Conservation (phyloP, 2,329 filamentous ascomycete species). For the Rutstroemia sp. region DNA sequence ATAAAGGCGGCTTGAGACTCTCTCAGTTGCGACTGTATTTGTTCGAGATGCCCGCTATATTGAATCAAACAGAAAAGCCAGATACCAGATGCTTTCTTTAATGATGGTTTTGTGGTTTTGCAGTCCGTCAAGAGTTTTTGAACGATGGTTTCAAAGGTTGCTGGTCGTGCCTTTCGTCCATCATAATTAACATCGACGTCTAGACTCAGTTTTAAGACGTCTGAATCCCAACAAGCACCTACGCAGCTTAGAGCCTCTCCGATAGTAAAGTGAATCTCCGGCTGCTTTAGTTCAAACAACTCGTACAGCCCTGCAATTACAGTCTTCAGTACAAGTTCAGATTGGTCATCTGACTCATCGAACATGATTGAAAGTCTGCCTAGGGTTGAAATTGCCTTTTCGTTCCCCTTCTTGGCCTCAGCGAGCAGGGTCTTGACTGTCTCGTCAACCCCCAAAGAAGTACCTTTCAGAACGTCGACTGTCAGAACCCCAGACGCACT, state of each 20-base stretch:
- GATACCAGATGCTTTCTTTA: constrained; percentile 88
- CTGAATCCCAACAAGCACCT: constrained; percentile 75
- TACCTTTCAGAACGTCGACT: constrained; percentile 16
- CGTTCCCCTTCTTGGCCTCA: constrained; percentile 72
- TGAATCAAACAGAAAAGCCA: constrained; percentile 92
- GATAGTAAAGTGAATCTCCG: constrained; percentile 83
- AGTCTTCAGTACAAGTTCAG: constrained; percentile 37
- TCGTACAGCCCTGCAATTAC: constrained; percentile 64
- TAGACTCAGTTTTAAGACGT: constrained; percentile 64
- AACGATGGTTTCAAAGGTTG: constrained; percentile 36
- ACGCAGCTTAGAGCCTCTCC: constrained; percentile 81
- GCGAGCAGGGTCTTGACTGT: constrained; percentile 56
- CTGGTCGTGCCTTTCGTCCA: constrained; percentile 34
- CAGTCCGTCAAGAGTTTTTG: constrained; percentile 71
- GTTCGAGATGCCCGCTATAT: constrained; percentile 71
- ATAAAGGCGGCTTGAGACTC: constrained; percentile 85
- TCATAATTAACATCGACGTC: constrained; percentile 58
- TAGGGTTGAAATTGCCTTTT: constrained; percentile 72
- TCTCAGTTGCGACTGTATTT: constrained; percentile 66
- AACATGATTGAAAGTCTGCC: constrained; percentile 67
- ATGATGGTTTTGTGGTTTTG: constrained; percentile 76
- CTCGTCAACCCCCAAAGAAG: constrained; percentile 13
- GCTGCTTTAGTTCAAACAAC: constrained; percentile 76
- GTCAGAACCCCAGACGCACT: constrained; percentile 48
- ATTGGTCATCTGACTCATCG: constrained; percentile 33